A percentile compares a stretch with the other conserved stretches of the same genome.
Conservation (phyloP, 140 eudicot species). For the Eryngium alpinum region DNA sequence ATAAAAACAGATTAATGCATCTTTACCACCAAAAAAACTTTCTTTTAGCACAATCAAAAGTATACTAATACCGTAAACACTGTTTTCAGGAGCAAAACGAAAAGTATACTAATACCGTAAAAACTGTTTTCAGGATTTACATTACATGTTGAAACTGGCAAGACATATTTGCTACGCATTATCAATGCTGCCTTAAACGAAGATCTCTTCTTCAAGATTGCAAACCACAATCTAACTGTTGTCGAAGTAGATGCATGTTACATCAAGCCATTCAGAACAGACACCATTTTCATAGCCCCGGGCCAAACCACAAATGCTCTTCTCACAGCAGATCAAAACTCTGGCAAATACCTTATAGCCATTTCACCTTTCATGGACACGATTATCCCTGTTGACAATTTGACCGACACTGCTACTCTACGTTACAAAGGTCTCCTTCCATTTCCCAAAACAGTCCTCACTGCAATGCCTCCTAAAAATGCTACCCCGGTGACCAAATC, state of each 20-base stretch:
- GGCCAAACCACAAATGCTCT: constrained; percentile 83
- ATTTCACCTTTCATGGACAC: constrained; percentile 84
- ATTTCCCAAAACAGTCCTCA: constrained; percentile 30
- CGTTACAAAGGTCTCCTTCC: constrained; percentile 40
- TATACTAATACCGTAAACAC: too few relatives aligned
- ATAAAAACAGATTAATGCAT: too few relatives aligned
- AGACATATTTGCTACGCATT: constrained; percentile 62
- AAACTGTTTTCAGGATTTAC: constrained; percentile 41
- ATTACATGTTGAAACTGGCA: constrained; percentile 54
- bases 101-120: background rate
- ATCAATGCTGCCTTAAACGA: constrained; percentile 79
- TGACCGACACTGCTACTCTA: constrained; percentile 34
- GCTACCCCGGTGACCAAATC: constrained; percentile 36
- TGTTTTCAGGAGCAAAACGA: too few relatives aligned
- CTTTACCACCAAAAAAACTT: too few relatives aligned
- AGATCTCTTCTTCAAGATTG: constrained; percentile 73
- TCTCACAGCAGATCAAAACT: constrained; percentile 51
- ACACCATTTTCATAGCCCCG: constrained; percentile 65
- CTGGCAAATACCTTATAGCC: constrained; percentile 60
- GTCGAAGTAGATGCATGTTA: constrained; percentile 83
- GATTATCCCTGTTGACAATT: constrained; percentile 55
- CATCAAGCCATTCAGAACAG: constrained; percentile 57
- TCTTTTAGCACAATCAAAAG: too few relatives aligned
- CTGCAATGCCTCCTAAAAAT: constrained; percentile 47
- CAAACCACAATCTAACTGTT: constrained; percentile 51